Conservation (phyloP, 257 asterid species). For the Scutellaria minor region DNA sequence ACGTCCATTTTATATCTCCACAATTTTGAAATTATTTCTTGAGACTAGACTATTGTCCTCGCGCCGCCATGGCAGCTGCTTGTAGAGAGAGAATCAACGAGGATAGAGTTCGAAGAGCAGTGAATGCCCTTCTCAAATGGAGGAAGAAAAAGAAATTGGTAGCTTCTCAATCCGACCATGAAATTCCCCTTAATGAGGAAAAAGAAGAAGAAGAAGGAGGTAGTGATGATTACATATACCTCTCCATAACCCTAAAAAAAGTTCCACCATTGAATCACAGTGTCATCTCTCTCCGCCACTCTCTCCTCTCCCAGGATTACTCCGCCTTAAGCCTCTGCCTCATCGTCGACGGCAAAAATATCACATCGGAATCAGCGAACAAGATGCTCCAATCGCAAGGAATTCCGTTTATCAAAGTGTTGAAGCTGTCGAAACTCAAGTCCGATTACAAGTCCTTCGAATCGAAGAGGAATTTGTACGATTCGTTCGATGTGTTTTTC, state of each 20-base stretch:
- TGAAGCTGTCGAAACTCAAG: slow-evolving; percentile 70
- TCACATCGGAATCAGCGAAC: slow-evolving; percentile 56
- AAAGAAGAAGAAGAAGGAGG: slow-evolving; percentile 39
- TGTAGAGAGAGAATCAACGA: slow-evolving; percentile 37
- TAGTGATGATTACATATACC: slow-evolving; percentile 64
- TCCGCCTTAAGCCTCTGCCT: slow-evolving; percentile 53
- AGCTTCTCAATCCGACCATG: slow-evolving; percentile 31
- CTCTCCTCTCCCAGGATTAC: slow-evolving; percentile 41
- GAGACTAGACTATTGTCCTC: background rate
- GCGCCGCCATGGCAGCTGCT: slow-evolving; percentile 44
- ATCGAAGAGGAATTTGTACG: slow-evolving; percentile 53
- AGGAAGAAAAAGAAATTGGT: slow-evolving; percentile 42
- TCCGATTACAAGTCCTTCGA: slow-evolving; percentile 69
- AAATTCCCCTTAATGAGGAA: background rate
- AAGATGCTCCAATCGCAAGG: slow-evolving; percentile 45
- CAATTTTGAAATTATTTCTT: too few species aligned
- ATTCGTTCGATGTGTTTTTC: slow-evolving; percentile 63
- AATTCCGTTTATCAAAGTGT: slow-evolving; percentile 44
- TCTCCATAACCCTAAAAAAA: slow-evolving; percentile 66
- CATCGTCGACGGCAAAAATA: slow-evolving; percentile 67
- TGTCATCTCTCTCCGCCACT: slow-evolving; percentile 54
- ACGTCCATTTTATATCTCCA: too few species aligned
- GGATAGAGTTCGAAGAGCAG: slow-evolving; percentile 51
- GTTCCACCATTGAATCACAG: slow-evolving; percentile 51
- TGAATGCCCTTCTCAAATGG: slow-evolving; percentile 81